Conservation (phyloP, 176 grass and related monocot genomes). For the Eragrostis nindensis region DNA sequence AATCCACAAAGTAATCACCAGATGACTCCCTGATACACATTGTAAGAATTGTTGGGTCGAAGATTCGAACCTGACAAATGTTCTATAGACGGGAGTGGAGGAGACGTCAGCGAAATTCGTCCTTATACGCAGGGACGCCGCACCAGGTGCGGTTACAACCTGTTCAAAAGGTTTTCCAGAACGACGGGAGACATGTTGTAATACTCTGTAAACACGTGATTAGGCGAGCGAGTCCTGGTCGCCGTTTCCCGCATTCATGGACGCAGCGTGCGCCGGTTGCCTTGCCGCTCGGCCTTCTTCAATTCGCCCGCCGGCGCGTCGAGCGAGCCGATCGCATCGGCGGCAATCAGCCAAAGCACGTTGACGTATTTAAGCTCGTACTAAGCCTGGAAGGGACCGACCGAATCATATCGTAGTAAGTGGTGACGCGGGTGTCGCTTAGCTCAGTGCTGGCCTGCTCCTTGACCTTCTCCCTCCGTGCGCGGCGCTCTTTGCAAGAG, state of each 20-base stretch:
- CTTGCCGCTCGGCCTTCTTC: neutral
- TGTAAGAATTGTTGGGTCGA: too few relatives aligned
- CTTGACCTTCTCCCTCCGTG: neutral
- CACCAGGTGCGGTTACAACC: too few relatives aligned
- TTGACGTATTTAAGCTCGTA: neutral
- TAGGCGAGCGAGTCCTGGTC: too few relatives aligned
- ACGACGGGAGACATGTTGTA: too few relatives aligned
- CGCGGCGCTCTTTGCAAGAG: neutral
- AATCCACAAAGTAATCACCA: too few relatives aligned
- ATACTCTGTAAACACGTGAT: too few relatives aligned
- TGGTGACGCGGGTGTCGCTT: neutral
- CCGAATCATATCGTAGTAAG: neutral
- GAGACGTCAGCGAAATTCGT: too few relatives aligned
- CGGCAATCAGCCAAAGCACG: neutral
- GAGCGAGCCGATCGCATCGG: neutral
- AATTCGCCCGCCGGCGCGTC: neutral
- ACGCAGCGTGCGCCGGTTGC: neutral
- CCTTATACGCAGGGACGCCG: too few relatives aligned
- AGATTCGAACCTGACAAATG: too few relatives aligned
- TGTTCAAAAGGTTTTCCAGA: too few relatives aligned
- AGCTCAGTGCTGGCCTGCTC: constrained; percentile 28
- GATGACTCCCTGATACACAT: too few relatives aligned
- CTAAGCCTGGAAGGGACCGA: neutral
- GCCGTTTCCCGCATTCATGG: neutral
- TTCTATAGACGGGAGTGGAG: too few relatives aligned